phyloP scores from a whole-genome alignment of 768 basidiomycete species.

The Termitomyces sp. region DNA sequence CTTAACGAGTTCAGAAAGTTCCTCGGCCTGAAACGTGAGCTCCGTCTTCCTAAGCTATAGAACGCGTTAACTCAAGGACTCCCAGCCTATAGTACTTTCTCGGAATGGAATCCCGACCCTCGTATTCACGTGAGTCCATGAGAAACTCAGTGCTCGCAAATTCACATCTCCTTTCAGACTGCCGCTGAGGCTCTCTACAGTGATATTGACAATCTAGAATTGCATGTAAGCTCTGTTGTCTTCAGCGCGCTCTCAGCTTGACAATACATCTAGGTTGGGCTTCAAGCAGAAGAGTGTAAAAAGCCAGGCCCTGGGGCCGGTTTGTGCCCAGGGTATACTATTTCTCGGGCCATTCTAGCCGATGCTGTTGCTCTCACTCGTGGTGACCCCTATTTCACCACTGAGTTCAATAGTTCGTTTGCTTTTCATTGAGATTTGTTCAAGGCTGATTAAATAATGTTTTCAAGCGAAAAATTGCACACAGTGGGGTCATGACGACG shows the following conservation, averaged over 20 bases:
- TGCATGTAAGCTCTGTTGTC: slow-evolving; percentile 46
- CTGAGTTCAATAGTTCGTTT: slow-evolving; percentile 67
- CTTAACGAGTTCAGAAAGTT: slow-evolving; percentile 72
- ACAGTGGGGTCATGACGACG: slow-evolving; percentile 74
- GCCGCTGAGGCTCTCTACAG: slow-evolving; percentile 63
- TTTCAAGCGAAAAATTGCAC: slow-evolving; percentile 64
- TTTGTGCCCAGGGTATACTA: slow-evolving; percentile 77
- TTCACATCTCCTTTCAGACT: slow-evolving; percentile 27
- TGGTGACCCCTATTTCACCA: slow-evolving; percentile 76
- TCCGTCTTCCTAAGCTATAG: not conserved
- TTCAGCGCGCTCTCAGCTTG: not conserved
- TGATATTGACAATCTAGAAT: slow-evolving; percentile 74
- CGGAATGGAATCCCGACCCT: slow-evolving; percentile 67
- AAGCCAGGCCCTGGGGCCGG: slow-evolving; percentile 61
- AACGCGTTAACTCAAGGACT: slow-evolving; percentile 6
- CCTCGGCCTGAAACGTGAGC: slow-evolving; percentile 61
- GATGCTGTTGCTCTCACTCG: slow-evolving; percentile 73
- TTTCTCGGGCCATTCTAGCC: slow-evolving; percentile 77
- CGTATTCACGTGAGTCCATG: slow-evolving; percentile 41
- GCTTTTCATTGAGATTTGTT: not conserved
- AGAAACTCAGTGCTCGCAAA: not conserved
- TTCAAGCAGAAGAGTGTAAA: slow-evolving; percentile 73
- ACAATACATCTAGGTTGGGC: slow-evolving; percentile 38
- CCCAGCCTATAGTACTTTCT: slow-evolving; percentile 54
- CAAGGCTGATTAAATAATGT: not conserved